These are phyloP conservation scores for Termitomyces sp. DNA, from an alignment of 768 basidiomycete genomes.

Conservation along the genomic window DNA sequence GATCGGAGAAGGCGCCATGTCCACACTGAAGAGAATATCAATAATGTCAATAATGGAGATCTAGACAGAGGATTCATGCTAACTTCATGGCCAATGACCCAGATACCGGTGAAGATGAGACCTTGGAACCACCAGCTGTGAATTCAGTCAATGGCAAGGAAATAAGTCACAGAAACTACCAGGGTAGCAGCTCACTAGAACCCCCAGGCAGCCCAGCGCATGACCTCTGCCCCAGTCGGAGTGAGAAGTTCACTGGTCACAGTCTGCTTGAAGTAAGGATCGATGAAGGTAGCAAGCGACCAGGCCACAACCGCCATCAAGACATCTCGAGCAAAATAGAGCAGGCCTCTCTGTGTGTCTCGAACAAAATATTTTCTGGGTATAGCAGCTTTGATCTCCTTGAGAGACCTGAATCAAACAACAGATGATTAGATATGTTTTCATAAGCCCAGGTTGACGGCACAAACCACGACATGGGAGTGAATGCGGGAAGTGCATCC, in stretches of 20 bases:
- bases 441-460: background rate
- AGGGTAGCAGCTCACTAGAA: constrained; percentile 36
- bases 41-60: background rate
- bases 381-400: constrained; percentile 49
- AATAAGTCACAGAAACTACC: no score
- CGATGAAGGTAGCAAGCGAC: constrained; percentile 40
- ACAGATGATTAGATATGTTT: no score
- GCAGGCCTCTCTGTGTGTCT: constrained; percentile 36
- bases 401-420: constrained; percentile 36
- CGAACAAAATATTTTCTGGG: constrained; percentile 43
- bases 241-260: constrained; percentile 23
- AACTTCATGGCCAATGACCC: constrained; percentile 61
- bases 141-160: no score
- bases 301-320: constrained; percentile 39
- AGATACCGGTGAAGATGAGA: constrained; percentile 54
- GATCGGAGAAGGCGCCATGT: constrained; percentile 53
- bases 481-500: constrained; percentile 38
- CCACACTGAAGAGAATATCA: constrained; percentile 38
- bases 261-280: constrained; percentile 35
- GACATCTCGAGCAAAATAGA: constrained; percentile 45
- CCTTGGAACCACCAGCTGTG: constrained; percentile 61
- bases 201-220: constrained; percentile 42
- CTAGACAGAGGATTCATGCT: constrained; percentile 3
- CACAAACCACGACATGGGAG: constrained; percentile 43
- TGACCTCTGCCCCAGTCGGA: constrained; percentile 32